Base-by-base conservation (phyloP, 345 rosid species). In the Dimocarpus longan region DNA sequence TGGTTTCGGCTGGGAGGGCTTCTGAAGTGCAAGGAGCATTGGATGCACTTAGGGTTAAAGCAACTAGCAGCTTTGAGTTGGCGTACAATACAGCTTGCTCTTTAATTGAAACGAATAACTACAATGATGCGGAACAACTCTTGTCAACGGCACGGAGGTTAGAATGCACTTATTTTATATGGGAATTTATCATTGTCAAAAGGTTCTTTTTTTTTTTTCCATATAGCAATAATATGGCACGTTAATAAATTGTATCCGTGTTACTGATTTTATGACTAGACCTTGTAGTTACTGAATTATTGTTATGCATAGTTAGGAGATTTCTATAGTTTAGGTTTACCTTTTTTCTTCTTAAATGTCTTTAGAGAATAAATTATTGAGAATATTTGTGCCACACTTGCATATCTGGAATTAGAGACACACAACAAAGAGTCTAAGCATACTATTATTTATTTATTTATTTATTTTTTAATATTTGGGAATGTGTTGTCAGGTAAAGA, bases 21-120 rank as follows among this genome's bases (percentile, higher is more conserved):
- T 82, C 95, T 75, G 95, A 93, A 83, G 99, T 96, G 62, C 88
- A 90, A 71, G 83, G 83, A 78, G 80, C 88, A 63, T 78, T 96
- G 85, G 98, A 94, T 48, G 70, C 88, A 44, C 84, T 88, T 68
- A 90, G 81, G 84, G 85, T 90, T 76, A 96, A 91, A 83, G 89
- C 97, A 26, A 86, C 97, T 65, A 86, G 90, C 87, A 88, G 84
- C 80, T 94, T 82, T 85, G 94, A 93, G 86, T 83, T 94, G 94
- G 99, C 98, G 68, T 93, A 83, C 78, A 96, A 94, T 81, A 83
- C 87, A 80, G 97, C 95, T 82, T 96, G 97, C 78, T 89, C 99
- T 71, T 88, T 96, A 85, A 87, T 94, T 78, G 97, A 93, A 80
- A 84, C 78, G 72, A 81, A 86, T 62, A 88, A 88, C 77, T 84